Evolutionary conservation across 257 asterid genomes (phyloP).

Genomic region (Schizonepeta tenuifolia): DNA sequence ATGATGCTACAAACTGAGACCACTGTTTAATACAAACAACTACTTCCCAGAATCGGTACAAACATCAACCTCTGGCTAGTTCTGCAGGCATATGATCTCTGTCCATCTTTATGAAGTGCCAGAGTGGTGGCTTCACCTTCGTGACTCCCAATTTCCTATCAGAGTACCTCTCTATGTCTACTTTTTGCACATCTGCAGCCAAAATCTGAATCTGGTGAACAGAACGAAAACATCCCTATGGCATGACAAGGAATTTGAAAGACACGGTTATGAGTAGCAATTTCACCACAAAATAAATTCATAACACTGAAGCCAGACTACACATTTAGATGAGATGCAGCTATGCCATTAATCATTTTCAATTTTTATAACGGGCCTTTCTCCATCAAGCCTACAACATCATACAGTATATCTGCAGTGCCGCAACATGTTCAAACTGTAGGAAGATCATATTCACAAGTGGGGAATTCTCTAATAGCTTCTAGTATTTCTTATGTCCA

Average conservation of each 20-base stretch:
- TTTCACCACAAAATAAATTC: background rate
- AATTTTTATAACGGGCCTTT: background rate
- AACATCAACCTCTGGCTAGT: constrained; percentile 55
- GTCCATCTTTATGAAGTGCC: constrained; percentile 52
- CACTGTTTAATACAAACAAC: background rate
- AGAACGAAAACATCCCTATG: background rate
- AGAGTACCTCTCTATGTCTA: constrained; percentile 63
- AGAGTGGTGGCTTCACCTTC: constrained; percentile 46
- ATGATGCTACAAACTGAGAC: background rate
- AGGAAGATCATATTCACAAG: background rate
- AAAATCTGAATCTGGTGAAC: constrained; percentile 18
- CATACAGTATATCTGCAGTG: background rate
- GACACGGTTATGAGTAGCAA: background rate
- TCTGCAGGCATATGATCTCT: constrained; percentile 68
- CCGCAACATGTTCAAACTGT: background rate
- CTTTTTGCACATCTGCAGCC: constrained; percentile 45
- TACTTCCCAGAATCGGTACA: constrained; percentile 13
- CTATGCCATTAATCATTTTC: background rate
- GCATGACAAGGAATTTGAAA: background rate
- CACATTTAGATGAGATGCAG: background rate
- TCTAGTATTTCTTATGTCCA: no score
- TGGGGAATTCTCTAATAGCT: background rate
- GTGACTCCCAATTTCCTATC: constrained; percentile 40
- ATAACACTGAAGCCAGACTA: background rate
- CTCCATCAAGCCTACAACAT: background rate